A percentile compares a stretch with the other conserved stretches of the same genome.
Evolutionary conservation across 2,329 filamentous ascomycete species (phyloP).

Genomic region (Epichloe sibirici): DNA sequence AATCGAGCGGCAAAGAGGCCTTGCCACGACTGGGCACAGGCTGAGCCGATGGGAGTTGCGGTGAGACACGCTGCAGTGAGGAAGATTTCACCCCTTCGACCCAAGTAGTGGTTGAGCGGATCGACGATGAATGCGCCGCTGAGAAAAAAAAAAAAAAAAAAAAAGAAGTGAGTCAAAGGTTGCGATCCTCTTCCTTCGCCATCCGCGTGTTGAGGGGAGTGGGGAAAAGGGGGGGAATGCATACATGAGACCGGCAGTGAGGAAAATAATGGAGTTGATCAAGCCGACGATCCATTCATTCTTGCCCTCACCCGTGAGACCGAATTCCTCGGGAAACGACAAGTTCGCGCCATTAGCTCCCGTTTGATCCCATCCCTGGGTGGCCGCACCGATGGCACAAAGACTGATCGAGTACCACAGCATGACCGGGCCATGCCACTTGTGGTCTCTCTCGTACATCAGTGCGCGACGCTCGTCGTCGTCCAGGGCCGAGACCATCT

Average conservation of each 20-base stretch:
- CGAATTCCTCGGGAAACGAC: slow-evolving; percentile 37
- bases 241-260: slow-evolving; percentile 45
- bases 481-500: slow-evolving; percentile 11
- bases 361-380: slow-evolving; percentile 51
- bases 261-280: slow-evolving; percentile 19
- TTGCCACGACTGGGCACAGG: slow-evolving; percentile 52
- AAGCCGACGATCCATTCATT: slow-evolving; percentile 27
- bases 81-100: slow-evolving; percentile 54
- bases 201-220: background rate
- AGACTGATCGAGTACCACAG: slow-evolving; percentile 31
- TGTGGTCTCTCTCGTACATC: slow-evolving; percentile 39
- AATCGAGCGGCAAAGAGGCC: slow-evolving; percentile 54
- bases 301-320: slow-evolving; percentile 23
- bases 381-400: slow-evolving; percentile 43
- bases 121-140: slow-evolving; percentile 19
- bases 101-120: slow-evolving; percentile 48
- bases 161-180: background rate
- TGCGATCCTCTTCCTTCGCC: background rate
- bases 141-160: background rate
- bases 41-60: slow-evolving; percentile 43
- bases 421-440: slow-evolving; percentile 36
- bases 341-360: slow-evolving; percentile 48
- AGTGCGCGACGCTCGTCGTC: slow-evolving; percentile 21
- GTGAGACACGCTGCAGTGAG: slow-evolving; percentile 37
- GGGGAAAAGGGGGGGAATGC: background rate